Evolutionary conservation across 2,329 filamentous ascomycete species (phyloP).

Genomic region (Plectosphaerella plurivora): DNA sequence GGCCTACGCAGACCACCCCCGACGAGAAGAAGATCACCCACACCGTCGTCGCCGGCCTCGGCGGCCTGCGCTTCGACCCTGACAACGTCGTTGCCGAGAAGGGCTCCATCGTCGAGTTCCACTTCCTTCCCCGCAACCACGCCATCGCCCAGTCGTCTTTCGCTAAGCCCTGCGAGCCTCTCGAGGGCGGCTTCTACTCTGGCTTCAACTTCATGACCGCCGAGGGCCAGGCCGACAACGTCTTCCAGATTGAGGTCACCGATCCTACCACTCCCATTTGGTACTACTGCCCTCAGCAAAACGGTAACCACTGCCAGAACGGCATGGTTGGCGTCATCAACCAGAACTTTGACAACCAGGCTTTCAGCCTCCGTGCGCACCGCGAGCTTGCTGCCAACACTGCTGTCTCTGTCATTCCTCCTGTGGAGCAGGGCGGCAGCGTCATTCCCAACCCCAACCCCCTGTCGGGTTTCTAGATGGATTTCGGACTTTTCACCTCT

Average conservation of each 20-base stretch:
- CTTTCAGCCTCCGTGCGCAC: slow-evolving; percentile 31
- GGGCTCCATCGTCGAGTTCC: slow-evolving; percentile 50
- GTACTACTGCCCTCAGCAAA: slow-evolving; percentile 33
- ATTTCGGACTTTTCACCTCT: too few species aligned
- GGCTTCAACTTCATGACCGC: slow-evolving; percentile 37
- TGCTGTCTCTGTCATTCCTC: slow-evolving; percentile 23
- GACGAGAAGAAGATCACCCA: slow-evolving; percentile 27
- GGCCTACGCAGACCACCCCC: slow-evolving; percentile 1
- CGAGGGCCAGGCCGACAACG: slow-evolving; percentile 29
- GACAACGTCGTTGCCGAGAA: slow-evolving; percentile 40
- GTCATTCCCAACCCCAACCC: slow-evolving; percentile 38
- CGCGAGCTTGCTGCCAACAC: slow-evolving; percentile 28
- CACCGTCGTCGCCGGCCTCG: slow-evolving; percentile 39
- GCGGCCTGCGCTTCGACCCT: slow-evolving; percentile 44
- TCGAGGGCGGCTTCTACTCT: slow-evolving; percentile 37
- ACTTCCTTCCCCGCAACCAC: slow-evolving; percentile 49
- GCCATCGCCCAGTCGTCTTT: slow-evolving; percentile 40
- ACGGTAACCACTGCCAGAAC: slow-evolving; percentile 38
- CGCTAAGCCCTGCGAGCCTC: slow-evolving; percentile 34
- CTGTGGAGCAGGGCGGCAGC: slow-evolving; percentile 26
- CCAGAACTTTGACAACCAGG: slow-evolving; percentile 34
- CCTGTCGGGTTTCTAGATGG: slow-evolving; percentile 24
- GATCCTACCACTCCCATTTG: slow-evolving; percentile 31
- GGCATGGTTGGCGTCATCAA: slow-evolving; percentile 48
- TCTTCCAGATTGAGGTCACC: slow-evolving; percentile 40